These are phyloP conservation scores for Trichosanthes truncata DNA, from an alignment of 306 rosid species.

Conservation along the genomic window DNA sequence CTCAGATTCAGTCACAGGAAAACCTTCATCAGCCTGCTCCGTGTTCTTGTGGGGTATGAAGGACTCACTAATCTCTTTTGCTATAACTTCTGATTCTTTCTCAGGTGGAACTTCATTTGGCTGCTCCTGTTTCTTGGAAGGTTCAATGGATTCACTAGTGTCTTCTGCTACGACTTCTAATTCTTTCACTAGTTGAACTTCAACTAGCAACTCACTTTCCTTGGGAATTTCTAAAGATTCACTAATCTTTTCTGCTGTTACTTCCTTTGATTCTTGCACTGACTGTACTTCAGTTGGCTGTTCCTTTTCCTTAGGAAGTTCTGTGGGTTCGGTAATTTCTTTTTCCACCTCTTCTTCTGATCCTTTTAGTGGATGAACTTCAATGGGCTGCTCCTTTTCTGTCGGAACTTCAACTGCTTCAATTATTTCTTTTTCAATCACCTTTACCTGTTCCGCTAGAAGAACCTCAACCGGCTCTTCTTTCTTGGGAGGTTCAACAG, in stretches of 20 bases:
- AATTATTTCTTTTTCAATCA: neutral
- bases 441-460: neutral
- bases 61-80: neutral
- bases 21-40: neutral
- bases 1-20: neutral
- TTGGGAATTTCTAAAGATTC: neutral
- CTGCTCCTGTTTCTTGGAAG: neutral
- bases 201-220: neutral
- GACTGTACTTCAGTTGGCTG: neutral
- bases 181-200: slow-evolving; percentile 6
- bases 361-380: neutral
- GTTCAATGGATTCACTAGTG: neutral
- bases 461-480: neutral
- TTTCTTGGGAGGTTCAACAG: neutral
- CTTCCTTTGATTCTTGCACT: slow-evolving; percentile 1
- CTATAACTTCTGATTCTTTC: neutral
- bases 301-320: neutral
- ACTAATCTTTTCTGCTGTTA: neutral
- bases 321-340: neutral
- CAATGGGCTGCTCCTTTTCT: neutral
- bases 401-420: neutral
- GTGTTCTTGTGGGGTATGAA: neutral
- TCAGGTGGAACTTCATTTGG: neutral
- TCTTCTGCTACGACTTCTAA: neutral
- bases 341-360: neutral